Base-by-base conservation (phyloP, 2,329 filamentous ascomycete species). In the Pezicula carpinea region DNA sequence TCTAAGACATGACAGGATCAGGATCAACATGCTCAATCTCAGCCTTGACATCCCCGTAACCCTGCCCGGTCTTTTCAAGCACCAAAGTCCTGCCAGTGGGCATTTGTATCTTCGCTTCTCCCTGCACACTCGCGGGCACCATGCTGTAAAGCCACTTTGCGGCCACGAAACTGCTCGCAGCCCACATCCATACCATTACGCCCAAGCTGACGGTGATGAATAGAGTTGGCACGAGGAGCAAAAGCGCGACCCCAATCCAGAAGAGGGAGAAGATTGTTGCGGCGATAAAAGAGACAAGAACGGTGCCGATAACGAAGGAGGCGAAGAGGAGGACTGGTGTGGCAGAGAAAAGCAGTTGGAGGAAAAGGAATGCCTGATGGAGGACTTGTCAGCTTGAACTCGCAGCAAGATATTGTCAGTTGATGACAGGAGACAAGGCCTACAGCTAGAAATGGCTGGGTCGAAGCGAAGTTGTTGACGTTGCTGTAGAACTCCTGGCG, bases 381-480 rank as follows among this genome's bases (percentile, higher is more conserved):
- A 2, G 13, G 26, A 11, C 6, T 10, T 44, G 2, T 8, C 31
- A 23, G 39, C 26, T 47, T 59, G 29, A 54, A 45, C 38, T 40
- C 19, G 53, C 44, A 53, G 39, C 17, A 45, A n/a, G 14, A 11
- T 7, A 17, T 4, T 10, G 39, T 17, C 11, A 11, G 15, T 29
- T 18, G 18, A 35, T 36, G 39, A 6, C 14, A 29, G 6, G 17
- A 32, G 31, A 40, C 19, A 17, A 23, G 38, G 64, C 82, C 18
- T 71, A 89, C 86, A 46, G 85, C 82, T 36, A 90, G 69, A 52
- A 89, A 69, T 2, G 89, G 89, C 47, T 85, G 83, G 41, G 75
- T 69, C 5, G 74, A 66, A 14, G 83, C 80, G 59, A 87, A 85
- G 5, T 68, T 62, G 31, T 72, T 69, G 22, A 78, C 65, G 38